Base-by-base conservation (phyloP, 2,329 filamentous ascomycete genomes). In the Aspergillus aculeatinus region DNA sequence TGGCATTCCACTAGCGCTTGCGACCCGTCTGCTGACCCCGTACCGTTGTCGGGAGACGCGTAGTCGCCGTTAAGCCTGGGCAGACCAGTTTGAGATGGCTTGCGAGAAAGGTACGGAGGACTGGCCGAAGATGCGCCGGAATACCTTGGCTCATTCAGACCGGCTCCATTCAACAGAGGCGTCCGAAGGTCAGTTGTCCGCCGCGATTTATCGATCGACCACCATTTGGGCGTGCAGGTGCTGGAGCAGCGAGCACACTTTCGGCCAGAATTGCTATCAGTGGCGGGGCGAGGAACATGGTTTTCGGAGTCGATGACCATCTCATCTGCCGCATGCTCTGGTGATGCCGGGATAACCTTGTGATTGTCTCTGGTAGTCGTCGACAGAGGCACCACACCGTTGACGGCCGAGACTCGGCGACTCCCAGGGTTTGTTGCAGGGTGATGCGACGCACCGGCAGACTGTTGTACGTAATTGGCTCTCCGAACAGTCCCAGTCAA, bases 401-500 rank as follows among this genome's bases (percentile, higher is more conserved):
- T 80, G 27, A 81, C 82, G 2, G 83, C 83, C 27, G 88, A 89
- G 19, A 81, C 77, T 62, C 86, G 83, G 59, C 87, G 81, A 67
- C 83, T 80, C 27, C 75, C 70, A 60, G 77, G 55, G 19, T 65
- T 63, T n/a, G 65, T 59, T 11, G 62, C 66, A 60, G 69, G 64
- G 35, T 74, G 69, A 42, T 72, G 63, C 19, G 71, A 67, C 25
- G 73, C 54, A 62, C 75, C 68, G 66, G 79, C 67, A 59, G 75
- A 68, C 68, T 78, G 68, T 68, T 79, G 72, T 71, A 80, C 70
- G 72, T 95, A 83, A 60, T 91, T 95, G 23, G 95, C 94, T 76
- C 96, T 97, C 57, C 95, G 89, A 23, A 95, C 91, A 19, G 94
- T 97, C 29, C 95, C 95, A 2, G 93, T 97, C 67, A 97, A 80